Evolutionary conservation across 257 asterid genomes (phyloP).

Genomic region (Solanum habrochaites): DNA sequence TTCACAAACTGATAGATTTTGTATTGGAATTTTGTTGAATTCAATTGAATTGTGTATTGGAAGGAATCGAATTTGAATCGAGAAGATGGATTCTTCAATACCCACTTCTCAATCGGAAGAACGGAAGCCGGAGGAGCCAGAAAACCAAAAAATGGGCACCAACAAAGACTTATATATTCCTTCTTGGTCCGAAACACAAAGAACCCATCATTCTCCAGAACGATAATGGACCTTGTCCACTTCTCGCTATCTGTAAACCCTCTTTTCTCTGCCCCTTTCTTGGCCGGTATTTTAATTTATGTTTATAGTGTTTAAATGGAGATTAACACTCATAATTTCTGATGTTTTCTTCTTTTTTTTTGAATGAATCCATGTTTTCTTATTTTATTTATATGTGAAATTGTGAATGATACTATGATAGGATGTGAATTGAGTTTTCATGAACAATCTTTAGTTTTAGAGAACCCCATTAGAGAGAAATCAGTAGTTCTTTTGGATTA

Average conservation of each 20-base stretch:
- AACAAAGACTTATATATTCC: constrained; percentile 62
- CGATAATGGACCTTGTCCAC: constrained; percentile 98
- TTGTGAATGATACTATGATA: background rate
- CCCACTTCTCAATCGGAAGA: background rate
- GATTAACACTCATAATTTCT: background rate
- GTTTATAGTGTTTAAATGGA: background rate
- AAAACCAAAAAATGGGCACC: constrained; percentile 41
- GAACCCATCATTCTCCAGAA: constrained; percentile 83
- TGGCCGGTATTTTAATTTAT: too few species aligned
- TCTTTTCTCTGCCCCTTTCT: background rate
- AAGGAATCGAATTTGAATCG: background rate
- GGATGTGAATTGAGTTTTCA: background rate
- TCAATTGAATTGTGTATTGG: background rate
- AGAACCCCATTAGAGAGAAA: background rate
- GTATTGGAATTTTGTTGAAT: background rate
- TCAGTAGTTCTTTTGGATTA: background rate
- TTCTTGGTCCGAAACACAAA: constrained; percentile 74
- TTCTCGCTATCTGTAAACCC: constrained; percentile 74
- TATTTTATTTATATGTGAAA: background rate
- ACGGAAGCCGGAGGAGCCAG: constrained; percentile 6
- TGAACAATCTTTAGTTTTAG: background rate
- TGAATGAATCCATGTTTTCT: background rate
- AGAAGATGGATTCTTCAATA: background rate
- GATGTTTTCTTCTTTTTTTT: background rate
- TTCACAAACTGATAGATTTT: background rate